Conservation (phyloP, 345 rosid genomes). For the Citrus sinensis region DVS_A1.0 CM039165.1:36625001-36625500, state of each 20-base stretch:
- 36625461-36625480: constrained; percentile 65
- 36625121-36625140: constrained; percentile 77
- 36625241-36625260: constrained; percentile 74
- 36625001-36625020: too few relatives aligned
- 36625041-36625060: constrained; percentile 69
- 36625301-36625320: constrained; percentile 59
- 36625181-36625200: constrained; percentile 65
- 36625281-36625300: constrained; percentile 69
- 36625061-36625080: constrained; percentile 71
- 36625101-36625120: constrained; percentile 70
- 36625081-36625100: constrained; percentile 77
- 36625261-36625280: constrained; percentile 77
- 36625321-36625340: constrained; percentile 74
- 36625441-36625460: constrained; percentile 58
- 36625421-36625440: constrained; percentile 77
- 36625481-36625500: constrained; percentile 75
- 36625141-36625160: constrained; percentile 79
- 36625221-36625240: constrained; percentile 55
- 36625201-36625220: constrained; percentile 48
- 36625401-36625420: constrained; percentile 69
- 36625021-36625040: constrained; percentile 98
- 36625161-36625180: constrained; percentile 70
- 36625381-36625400: constrained; percentile 76
- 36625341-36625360: constrained; percentile 71
- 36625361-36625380: constrained; percentile 46